phyloP scores from a whole-genome alignment of 2,329 filamentous ascomycete genomes.

The Penicillium sp. region DNA sequence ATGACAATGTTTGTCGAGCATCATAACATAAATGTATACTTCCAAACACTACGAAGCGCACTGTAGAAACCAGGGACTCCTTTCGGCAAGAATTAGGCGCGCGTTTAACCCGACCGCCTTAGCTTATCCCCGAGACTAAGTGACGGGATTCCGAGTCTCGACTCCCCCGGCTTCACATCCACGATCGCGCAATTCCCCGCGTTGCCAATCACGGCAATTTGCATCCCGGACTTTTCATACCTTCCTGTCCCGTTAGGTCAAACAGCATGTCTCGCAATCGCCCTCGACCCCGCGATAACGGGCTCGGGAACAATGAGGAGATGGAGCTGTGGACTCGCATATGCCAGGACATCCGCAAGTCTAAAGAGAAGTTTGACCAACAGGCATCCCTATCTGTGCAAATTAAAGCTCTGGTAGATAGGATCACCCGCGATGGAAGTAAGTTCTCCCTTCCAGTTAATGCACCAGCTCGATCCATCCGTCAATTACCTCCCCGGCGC shows the following conservation, averaged over 20 bases:
- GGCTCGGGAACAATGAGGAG: constrained; percentile 43
- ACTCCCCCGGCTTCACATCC: not conserved
- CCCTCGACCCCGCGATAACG: constrained; percentile 41
- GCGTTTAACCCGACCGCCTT: constrained; percentile 15
- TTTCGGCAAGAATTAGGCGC: constrained; percentile 8
- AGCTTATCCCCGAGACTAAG: constrained; percentile 6
- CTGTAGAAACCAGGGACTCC: not conserved
- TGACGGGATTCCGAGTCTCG: constrained; percentile 3
- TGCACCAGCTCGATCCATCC: not conserved
- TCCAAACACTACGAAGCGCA: not conserved
- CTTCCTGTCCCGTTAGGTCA: not conserved
- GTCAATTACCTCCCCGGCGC: not conserved
- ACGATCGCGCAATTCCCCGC: not conserved
- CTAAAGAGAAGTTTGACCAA: constrained; percentile 44
- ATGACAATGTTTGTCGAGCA: not conserved
- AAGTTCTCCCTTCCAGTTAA: constrained; percentile 24
- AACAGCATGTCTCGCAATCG: constrained; percentile 41
- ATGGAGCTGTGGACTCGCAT: constrained; percentile 46
- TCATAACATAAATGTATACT: not conserved
- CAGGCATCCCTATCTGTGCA: constrained; percentile 39
- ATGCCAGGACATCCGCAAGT: constrained; percentile 40
- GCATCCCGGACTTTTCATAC: not conserved
- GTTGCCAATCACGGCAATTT: not conserved
- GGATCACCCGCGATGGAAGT: constrained; percentile 42
- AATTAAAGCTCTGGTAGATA: constrained; percentile 42